A percentile compares a stretch with the other conserved stretches of the same genome.
phyloP scores from a whole-genome alignment of 345 rosid species.

The Euphorbia lathyris region DNA sequence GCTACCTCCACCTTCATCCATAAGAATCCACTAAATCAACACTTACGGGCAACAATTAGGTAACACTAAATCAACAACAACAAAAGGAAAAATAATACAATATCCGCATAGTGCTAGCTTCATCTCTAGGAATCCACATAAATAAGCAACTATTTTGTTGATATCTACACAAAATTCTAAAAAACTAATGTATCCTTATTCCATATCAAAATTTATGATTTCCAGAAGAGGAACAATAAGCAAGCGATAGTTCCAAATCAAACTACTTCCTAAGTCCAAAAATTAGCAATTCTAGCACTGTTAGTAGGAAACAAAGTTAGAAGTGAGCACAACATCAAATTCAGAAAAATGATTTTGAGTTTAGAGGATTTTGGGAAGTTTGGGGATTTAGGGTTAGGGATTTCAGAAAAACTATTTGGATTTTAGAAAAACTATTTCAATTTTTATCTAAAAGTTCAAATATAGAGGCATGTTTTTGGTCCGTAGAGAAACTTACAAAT shows the following conservation, averaged over 20 bases:
- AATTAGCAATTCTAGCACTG: background rate
- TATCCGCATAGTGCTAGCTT: background rate
- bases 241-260: background rate
- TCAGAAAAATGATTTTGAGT: too few relatives aligned
- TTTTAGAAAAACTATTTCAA: too few relatives aligned
- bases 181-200: too few relatives aligned
- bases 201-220: too few relatives aligned
- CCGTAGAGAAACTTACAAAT: too few relatives aligned
- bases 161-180: too few relatives aligned
- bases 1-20: background rate
- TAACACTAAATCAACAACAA: background rate
- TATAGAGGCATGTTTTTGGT: too few relatives aligned
- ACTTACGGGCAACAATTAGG: background rate
- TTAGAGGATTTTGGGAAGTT: too few relatives aligned
- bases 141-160: background rate
- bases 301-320: too few relatives aligned
- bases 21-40: background rate
- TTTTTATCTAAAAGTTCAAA: too few relatives aligned
- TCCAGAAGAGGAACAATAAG: background rate
- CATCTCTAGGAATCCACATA: background rate
- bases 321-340: background rate
- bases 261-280: background rate
- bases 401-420: too few relatives aligned
- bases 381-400: too few relatives aligned
- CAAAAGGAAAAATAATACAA: background rate